Base-by-base conservation (phyloP, 2,329 filamentous ascomycete genomes). In the Paecilomyces fulvus region DNA sequence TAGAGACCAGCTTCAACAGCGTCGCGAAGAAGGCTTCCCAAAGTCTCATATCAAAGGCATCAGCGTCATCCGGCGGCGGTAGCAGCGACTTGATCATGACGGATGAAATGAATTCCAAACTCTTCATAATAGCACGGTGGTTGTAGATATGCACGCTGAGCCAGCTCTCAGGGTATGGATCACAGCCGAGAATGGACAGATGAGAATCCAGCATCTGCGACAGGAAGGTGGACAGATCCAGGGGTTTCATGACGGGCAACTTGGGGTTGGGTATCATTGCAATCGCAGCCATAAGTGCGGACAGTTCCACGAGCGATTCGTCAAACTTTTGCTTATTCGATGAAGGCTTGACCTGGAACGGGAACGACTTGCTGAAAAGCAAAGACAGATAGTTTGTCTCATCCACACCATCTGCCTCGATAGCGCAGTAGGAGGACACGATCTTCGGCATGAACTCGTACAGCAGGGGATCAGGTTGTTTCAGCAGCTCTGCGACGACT, bases 21-120 rank as follows among this genome's bases (percentile, higher is more conserved):
- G 91, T 92, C 17, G 86, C 88, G 69, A 99, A 96, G 75, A 96
- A 96, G 30, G 88, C 80, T 62, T 92, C 92, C 94, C 94, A 99
- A 11, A 97, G 77, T 56, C 95, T 89, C 10, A 90, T 96, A 67
- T 95, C 91, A 72, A 97, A 99, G 11, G 80, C 82, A 66, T 96
- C 92, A 0, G 91, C 90, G 63, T 96, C 90, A 61, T 97, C 94
- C 0, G 92, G 90, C 49, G 92, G 80, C 0, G 95, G 94, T 1
- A 99, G 77, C 67, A 92, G 92, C 0, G 83, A 86, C 37, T 92
- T 87, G n/a, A 91, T 80, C 58, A 99, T 76, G 10, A 95, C 86
- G 50, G 83, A 80, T 8, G 88, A 87, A 8, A 97, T 77, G 64
- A 94, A 90, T 66, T 95, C 88, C 31, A 99, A 77, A 7, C 87